A percentile compares a stretch with the other conserved stretches of the same genome.
These are phyloP conservation scores for Umbilicus rupestris DNA, from an alignment of 164 flowering plant species.

Conservation along the genomic window DNA sequence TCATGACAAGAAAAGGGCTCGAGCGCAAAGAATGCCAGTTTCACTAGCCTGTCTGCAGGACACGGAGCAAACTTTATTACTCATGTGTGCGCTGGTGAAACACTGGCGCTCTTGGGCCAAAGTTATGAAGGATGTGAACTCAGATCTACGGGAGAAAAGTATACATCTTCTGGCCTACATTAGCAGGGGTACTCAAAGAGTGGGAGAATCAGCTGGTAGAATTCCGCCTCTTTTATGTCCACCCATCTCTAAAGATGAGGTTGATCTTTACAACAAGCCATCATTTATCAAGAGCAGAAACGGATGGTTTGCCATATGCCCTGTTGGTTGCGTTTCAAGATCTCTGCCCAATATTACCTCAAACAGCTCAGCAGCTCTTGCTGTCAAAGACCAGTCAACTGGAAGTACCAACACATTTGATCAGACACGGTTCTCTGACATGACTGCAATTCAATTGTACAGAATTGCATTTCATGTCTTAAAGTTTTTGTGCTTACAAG, in stretches of 20 bases:
- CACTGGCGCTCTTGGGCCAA: slow-evolving; percentile 60
- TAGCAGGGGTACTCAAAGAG: slow-evolving; percentile 54
- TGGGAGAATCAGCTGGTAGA: slow-evolving; percentile 42
- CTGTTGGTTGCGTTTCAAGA: slow-evolving; percentile 36
- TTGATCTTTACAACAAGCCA: slow-evolving; percentile 39
- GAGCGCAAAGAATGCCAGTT: slow-evolving; percentile 41
- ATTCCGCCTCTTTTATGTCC: slow-evolving; percentile 46
- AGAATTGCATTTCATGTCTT: slow-evolving; percentile 59
- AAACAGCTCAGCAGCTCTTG: slow-evolving; percentile 22
- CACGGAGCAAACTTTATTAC: slow-evolving; percentile 64
- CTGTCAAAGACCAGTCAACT: slow-evolving; percentile 26
- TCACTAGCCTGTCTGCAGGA: slow-evolving; percentile 55
- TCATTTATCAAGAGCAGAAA: slow-evolving; percentile 53
- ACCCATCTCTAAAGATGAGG: slow-evolving; percentile 59
- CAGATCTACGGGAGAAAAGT: slow-evolving; percentile 63
- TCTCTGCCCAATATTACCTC: slow-evolving; percentile 24
- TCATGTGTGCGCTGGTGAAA: slow-evolving; percentile 60
- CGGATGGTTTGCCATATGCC: slow-evolving; percentile 82
- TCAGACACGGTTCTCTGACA: slow-evolving; percentile 51
- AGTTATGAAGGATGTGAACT: slow-evolving; percentile 57
- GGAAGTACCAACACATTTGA: slow-evolving; percentile 17
- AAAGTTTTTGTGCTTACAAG: slow-evolving; percentile 71
- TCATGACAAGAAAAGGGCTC: slow-evolving; percentile 70
- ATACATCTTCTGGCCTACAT: slow-evolving; percentile 90
- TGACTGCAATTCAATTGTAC: slow-evolving; percentile 58